These are phyloP conservation scores for Neobulgaria alba DNA, from an alignment of 2,329 filamentous ascomycete genomes.

Conservation along the genomic window DNA sequence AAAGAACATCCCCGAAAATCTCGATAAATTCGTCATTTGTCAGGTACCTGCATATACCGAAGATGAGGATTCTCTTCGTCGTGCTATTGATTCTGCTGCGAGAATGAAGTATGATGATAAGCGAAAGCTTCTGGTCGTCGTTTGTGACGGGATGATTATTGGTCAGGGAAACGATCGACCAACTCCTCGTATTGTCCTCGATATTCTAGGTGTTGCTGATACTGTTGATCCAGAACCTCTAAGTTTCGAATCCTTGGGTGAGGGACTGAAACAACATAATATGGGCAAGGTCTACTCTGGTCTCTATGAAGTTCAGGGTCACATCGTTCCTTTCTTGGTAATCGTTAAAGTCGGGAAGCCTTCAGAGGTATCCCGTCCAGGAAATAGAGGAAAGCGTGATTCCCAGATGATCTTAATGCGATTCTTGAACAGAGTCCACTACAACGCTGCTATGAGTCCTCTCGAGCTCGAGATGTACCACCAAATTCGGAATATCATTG, in stretches of 20 bases:
- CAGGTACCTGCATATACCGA: constrained; percentile 97
- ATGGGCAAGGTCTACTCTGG: constrained; percentile 99
- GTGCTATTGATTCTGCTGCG: constrained; percentile 92
- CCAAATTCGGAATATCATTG: constrained; percentile 97
- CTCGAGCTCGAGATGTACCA: constrained; percentile 98
- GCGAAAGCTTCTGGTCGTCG: constrained; percentile 83
- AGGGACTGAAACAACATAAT: constrained; percentile 96
- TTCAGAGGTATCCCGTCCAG: constrained; percentile 65
- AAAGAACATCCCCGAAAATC: constrained; percentile 87
- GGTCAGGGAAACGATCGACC: constrained; percentile 95
- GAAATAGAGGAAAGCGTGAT: constrained; percentile 98
- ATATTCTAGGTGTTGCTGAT: constrained; percentile 92
- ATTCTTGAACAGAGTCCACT: constrained; percentile 97
- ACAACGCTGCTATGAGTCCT: constrained; percentile 92
- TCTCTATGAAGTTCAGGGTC: constrained; percentile 92
- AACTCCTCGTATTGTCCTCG: constrained; percentile 89
- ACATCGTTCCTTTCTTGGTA: constrained; percentile 96
- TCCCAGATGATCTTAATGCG: constrained; percentile 98
- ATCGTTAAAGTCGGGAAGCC: constrained; percentile 91
- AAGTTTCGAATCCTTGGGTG: constrained; percentile 92
- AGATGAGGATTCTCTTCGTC: constrained; percentile 92
- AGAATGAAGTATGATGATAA: constrained; percentile 98
- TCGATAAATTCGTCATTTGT: constrained; percentile 98
- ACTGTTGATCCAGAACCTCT: constrained; percentile 90
- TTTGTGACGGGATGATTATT: constrained; percentile 99